Evolutionary conservation across 2,329 filamentous ascomycete genomes (phyloP).

Genomic region (Fusarium setosum): DNA sequence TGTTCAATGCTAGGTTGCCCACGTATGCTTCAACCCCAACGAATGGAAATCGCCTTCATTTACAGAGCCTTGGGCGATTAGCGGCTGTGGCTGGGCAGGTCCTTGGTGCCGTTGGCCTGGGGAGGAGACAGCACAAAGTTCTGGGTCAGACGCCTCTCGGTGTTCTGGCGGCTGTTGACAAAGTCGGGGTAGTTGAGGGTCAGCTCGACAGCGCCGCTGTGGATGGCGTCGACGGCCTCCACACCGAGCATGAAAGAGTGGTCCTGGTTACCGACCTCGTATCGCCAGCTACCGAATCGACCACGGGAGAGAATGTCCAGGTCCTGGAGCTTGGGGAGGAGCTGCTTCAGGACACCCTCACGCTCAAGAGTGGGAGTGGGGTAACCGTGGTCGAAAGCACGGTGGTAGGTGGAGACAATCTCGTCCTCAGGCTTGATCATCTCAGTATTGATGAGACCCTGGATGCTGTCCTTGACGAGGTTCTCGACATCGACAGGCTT

Average conservation of each 20-base stretch:
- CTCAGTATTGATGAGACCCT: constrained; percentile 96
- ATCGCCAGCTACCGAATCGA: constrained; percentile 97
- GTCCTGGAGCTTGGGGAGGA: constrained; percentile 91
- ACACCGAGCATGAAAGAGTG: constrained; percentile 98
- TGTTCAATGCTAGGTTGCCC: constrained; percentile 33
- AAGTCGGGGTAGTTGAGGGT: constrained; percentile 98
- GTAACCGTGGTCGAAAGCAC: constrained; percentile 98
- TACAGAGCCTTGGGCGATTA: constrained; percentile 46
- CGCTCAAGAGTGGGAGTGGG: constrained; percentile 95
- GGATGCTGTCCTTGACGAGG: constrained; percentile 89
- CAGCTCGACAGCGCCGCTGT: constrained; percentile 89
- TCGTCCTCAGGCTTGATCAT: constrained; percentile 93
- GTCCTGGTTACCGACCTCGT: constrained; percentile 97
- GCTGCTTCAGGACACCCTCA: constrained; percentile 91
- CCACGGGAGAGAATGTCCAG: constrained; percentile 95
- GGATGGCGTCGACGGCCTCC: constrained; percentile 90
- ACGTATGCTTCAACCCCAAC: constrained; percentile 13
- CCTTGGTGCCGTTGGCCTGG: constrained; percentile 49
- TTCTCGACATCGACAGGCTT: constrained; percentile 92
- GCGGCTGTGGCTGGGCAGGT: constrained; percentile 52
- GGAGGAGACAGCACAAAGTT: constrained; percentile 53
- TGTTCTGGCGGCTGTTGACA: constrained; percentile 82
- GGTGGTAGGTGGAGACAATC: constrained; percentile 98
- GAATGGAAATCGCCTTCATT: constrained; percentile 44
- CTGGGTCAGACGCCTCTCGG: constrained; percentile 57